Evolutionary conservation across 495 filamentous ascomycete genomes (phyloP).

Genomic region (Poronia punctata): DNA sequence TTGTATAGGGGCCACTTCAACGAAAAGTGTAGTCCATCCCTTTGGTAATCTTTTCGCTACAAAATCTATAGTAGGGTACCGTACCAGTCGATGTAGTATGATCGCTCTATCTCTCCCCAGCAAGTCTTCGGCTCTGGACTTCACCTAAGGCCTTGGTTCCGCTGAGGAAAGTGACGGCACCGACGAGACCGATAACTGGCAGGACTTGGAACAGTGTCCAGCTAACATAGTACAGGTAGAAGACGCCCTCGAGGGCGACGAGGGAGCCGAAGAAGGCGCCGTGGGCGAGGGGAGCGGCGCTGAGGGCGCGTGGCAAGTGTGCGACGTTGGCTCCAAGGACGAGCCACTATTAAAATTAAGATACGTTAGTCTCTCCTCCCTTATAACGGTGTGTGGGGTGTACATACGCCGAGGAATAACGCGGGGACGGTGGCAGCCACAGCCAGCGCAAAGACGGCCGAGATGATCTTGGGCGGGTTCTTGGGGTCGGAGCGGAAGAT

Average conservation of each 20-base stretch:
- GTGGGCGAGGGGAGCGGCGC: slow-evolving; percentile 69
- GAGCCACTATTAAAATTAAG: slow-evolving; percentile 52
- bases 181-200: slow-evolving; percentile 61
- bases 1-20: too few species aligned
- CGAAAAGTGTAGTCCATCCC: too few species aligned
- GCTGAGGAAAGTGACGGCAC: slow-evolving; percentile 70
- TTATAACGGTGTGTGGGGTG: too few species aligned
- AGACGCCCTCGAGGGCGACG: slow-evolving; percentile 78
- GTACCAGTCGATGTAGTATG: too few species aligned
- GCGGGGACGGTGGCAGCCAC: slow-evolving; percentile 65
- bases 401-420: slow-evolving; percentile 62
- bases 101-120: slow-evolving; percentile 57
- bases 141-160: slow-evolving; percentile 88
- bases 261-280: slow-evolving; percentile 76
- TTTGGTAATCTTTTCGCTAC: background rate
- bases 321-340: slow-evolving; percentile 77
- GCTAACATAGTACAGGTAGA: slow-evolving; percentile 87
- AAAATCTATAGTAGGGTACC: too few species aligned
- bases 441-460: slow-evolving; percentile 65
- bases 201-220: slow-evolving; percentile 93
- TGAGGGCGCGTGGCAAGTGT: slow-evolving; percentile 67
- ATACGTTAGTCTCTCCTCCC: slow-evolving; percentile 8
- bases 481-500: slow-evolving; percentile 74
- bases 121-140: slow-evolving; percentile 79
- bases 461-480: slow-evolving; percentile 78